These are phyloP conservation scores for Scheffersomyces segobiensis DNA, from an alignment of 1,139 yeast genomes.

Conservation along the genomic window DNA sequence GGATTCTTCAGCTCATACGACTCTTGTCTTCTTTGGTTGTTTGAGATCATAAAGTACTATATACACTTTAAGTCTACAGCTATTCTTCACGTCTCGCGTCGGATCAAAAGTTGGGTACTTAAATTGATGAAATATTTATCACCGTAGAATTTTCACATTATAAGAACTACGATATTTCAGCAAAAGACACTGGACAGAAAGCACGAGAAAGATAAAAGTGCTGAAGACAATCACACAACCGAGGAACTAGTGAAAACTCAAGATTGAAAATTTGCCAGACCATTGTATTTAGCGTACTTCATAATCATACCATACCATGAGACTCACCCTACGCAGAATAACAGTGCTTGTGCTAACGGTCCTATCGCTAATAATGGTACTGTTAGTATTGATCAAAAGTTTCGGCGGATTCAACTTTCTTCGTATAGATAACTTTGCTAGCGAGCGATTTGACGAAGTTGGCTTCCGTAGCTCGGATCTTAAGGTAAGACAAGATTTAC, in stretches of 20 bases:
- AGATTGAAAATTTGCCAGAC: not conserved
- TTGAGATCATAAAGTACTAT: no score
- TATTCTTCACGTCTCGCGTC: not conserved
- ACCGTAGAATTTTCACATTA: not conserved
- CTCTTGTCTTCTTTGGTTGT: not conserved
- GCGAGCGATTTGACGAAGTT: slow-evolving; percentile 11
- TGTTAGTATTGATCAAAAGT: slow-evolving; percentile 1
- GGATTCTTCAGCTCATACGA: not conserved
- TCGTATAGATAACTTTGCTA: not conserved
- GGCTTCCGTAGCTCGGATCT: slow-evolving; percentile 16
- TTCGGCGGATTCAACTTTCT: not conserved
- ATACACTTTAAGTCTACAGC: not conserved
- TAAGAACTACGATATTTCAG: not conserved
- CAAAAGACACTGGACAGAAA: not conserved
- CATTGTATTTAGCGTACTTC: not conserved
- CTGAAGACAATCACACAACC: not conserved
- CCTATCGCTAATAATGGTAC: not conserved
- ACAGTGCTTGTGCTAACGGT: slow-evolving; percentile 2
- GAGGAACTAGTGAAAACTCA: not conserved
- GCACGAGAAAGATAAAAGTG: not conserved
- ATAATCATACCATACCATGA: slow-evolving; percentile 5
- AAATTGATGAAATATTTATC: not conserved
- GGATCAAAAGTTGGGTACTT: not conserved
- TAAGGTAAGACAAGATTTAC: slow-evolving; percentile 21
- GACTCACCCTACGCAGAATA: slow-evolving; percentile 10